Base-by-base conservation (phyloP, 2,329 filamentous ascomycete species). In the Pezicula carpinea region DNA sequence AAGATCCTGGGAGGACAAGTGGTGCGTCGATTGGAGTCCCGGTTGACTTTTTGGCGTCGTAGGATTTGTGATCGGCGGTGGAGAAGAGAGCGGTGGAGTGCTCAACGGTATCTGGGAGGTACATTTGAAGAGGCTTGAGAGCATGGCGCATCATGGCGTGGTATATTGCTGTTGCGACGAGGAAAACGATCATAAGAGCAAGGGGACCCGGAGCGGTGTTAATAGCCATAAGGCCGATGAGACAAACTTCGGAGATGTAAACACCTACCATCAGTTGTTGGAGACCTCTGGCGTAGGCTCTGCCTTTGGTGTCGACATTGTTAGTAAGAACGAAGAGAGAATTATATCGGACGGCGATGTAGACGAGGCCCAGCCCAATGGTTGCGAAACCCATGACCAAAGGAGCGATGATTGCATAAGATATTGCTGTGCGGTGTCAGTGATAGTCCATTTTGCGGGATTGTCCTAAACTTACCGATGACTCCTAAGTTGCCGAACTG, bases 291-390 rank as follows among this genome's bases (percentile, higher is more conserved):
- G 88, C 85, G 61, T 96, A 96, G 55, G 88, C 82, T 11, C 89
- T 77, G 6, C 92, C 92, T 61, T 92, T 87, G 22, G 87, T 95
- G 64, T 96, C 90, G 59, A 95, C 82, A 49, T 80, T 72, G 13
- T 87, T 83, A 62, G 92, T 87, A 36, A 84, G 84, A 26, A 95
- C 89, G 65, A 87, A 96, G 42, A 96, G 76, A 43, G 96, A 69
- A 62, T 95, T 95, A 74, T 96, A 96, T 6, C 88, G 82, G 73
- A 89, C 95, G 39, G 90, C 87, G 48, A 92, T 71, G 64, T 95
- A 95, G 66, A 95, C 88, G 33, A 93, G 72, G 15, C 75, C 80
- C 44, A 96, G 77, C 17, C 88, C 90, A 33, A 88, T 74, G 1
- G 84, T 82, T 1, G 89, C 87, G 59, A 96, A 96, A 3, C 84